phyloP scores from a whole-genome alignment of 495 filamentous ascomycete genomes.

The Neurospora cerealis region DNA sequence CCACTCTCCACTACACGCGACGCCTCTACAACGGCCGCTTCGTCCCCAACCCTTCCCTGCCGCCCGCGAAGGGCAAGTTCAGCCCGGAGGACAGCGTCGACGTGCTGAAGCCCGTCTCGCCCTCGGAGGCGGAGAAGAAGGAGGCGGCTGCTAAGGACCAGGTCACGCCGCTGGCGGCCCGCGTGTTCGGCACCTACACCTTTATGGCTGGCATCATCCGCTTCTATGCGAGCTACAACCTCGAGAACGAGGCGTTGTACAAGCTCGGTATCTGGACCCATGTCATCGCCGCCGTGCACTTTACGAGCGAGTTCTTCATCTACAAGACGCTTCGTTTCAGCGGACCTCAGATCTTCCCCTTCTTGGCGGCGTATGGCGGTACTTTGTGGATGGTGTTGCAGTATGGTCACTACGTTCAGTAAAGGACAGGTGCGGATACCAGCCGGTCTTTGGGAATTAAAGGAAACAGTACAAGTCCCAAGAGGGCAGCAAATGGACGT shows the following conservation, averaged over 20 bases:
- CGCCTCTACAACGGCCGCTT: slow-evolving; percentile 61
- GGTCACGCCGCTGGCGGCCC: slow-evolving; percentile 63
- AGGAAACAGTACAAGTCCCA: not conserved
- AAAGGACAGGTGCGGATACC: not conserved
- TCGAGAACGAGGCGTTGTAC: slow-evolving; percentile 59
- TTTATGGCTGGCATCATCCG: slow-evolving; percentile 65
- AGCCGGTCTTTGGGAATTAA: not conserved
- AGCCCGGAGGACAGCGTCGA: slow-evolving; percentile 35
- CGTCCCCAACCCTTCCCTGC: slow-evolving; percentile 30
- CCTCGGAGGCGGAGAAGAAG: slow-evolving; percentile 34
- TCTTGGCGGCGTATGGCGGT: slow-evolving; percentile 59
- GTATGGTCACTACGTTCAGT: slow-evolving; percentile 51
- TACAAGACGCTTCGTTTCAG: slow-evolving; percentile 64
- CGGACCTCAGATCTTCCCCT: slow-evolving; percentile 57
- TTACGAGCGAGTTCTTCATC: slow-evolving; percentile 66
- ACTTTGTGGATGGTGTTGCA: slow-evolving; percentile 76
- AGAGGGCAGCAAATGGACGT: too few relatives aligned
- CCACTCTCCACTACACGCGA: slow-evolving; percentile 59
- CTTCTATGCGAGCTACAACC: slow-evolving; percentile 78
- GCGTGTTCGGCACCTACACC: slow-evolving; percentile 90
- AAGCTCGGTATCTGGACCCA: slow-evolving; percentile 74
- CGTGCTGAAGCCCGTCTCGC: slow-evolving; percentile 36
- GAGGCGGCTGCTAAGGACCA: slow-evolving; percentile 29
- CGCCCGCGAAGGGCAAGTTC: slow-evolving; percentile 19
- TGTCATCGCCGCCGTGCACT: slow-evolving; percentile 69